phyloP scores from a whole-genome alignment of 257 asterid genomes.

The Solanum paucissectum region DNA sequence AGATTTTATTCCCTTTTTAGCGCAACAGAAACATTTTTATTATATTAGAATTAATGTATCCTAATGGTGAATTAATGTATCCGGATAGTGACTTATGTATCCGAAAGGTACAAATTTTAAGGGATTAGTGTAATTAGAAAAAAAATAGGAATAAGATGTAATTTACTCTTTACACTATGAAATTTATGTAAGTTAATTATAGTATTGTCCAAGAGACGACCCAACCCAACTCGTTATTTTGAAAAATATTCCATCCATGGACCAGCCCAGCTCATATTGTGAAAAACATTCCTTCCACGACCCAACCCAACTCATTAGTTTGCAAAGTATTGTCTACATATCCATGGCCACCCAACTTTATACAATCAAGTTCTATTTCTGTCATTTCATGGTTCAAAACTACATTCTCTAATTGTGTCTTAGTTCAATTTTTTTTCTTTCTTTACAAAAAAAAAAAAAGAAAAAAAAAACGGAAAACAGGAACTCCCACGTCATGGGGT shows the following conservation, averaged over 20 bases:
- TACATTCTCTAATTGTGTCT: neutral
- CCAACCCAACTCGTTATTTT: neutral
- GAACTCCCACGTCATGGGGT: neutral
- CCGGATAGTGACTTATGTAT: too few species aligned
- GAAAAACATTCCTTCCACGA: neutral
- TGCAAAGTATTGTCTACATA: neutral
- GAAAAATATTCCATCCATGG: neutral
- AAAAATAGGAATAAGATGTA: too few species aligned
- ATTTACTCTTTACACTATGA: too few species aligned
- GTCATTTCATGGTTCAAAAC: neutral
- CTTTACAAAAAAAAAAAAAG: neutral
- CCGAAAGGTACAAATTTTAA: too few species aligned
- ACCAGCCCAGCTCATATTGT: neutral
- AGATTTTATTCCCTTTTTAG: too few species aligned
- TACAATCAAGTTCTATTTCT: neutral
- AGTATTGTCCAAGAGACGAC: neutral
- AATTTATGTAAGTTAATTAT: too few species aligned
- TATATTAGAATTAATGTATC: too few species aligned
- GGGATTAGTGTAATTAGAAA: too few species aligned
- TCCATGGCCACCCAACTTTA: neutral
- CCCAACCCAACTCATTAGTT: neutral
- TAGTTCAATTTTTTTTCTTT: neutral
- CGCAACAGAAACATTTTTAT: too few species aligned
- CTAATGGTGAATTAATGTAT: too few species aligned
- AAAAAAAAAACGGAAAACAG: too few species aligned